Evolutionary conservation across 257 asterid species (phyloP).

Genomic region (Solanum piurae): DNA sequence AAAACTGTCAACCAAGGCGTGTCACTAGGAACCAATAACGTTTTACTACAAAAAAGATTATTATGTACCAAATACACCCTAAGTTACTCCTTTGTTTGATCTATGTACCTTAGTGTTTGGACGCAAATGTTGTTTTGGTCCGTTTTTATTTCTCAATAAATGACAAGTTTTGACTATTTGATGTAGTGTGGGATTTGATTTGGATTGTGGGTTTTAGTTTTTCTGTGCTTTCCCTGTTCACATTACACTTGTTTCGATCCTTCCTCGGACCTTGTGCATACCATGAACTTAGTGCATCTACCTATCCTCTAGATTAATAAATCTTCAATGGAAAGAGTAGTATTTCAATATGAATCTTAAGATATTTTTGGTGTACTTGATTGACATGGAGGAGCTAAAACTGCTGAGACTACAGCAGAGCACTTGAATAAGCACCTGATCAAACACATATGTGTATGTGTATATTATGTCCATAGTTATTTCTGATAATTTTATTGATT

Average conservation of each 20-base stretch:
- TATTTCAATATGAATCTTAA: too few species aligned
- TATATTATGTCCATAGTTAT: too few species aligned
- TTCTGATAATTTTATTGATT: too few species aligned
- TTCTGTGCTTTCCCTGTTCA: not conserved
- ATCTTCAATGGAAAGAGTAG: too few species aligned
- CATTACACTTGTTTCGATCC: not conserved
- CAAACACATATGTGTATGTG: too few species aligned
- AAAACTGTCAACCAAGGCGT: too few species aligned
- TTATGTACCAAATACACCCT: too few species aligned
- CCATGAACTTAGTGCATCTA: too few species aligned
- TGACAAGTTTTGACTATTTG: not conserved
- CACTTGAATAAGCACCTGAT: conserved; percentile 29
- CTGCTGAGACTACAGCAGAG: conserved; percentile 58
- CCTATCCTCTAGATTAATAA: too few species aligned
- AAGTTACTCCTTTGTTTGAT: not conserved
- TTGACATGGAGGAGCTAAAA: conserved; percentile 75
- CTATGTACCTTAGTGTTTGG: not conserved
- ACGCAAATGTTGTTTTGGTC: not conserved
- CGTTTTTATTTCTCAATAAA: not conserved
- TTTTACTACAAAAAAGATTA: too few species aligned
- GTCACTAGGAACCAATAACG: too few species aligned
- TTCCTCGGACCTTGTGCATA: too few species aligned
- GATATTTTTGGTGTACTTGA: conserved; percentile 55
- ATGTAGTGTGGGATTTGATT: not conserved
- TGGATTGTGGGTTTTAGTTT: not conserved